Conservation (phyloP, 2,329 filamentous ascomycete genomes). For the Botrytis aclada region DNA sequence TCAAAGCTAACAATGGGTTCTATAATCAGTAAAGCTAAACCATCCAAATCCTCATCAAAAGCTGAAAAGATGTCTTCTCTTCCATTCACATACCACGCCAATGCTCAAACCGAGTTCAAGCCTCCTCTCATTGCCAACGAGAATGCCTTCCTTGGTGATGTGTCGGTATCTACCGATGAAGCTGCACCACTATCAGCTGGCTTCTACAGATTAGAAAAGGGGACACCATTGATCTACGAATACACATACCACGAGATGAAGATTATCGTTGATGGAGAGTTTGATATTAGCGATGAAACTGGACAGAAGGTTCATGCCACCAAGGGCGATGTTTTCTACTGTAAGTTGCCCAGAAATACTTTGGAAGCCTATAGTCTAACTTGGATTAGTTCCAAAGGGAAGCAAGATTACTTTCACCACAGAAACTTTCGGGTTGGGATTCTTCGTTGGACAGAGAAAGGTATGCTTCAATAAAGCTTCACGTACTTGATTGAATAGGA, state of each 20-base stretch:
- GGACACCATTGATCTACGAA: conserved; percentile 59
- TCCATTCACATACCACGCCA: conserved; percentile 45
- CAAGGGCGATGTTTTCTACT: conserved; percentile 62
- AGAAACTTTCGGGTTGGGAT: conserved; percentile 37
- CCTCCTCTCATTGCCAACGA: conserved; percentile 61
- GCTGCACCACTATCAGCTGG: conserved; percentile 55
- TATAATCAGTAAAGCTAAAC: conserved; percentile 36
- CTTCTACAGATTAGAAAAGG: conserved; percentile 61
- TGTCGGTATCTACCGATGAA: conserved; percentile 46
- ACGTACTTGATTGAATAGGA: neutral
- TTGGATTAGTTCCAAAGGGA: conserved; percentile 36
- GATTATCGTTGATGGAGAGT: conserved; percentile 61
- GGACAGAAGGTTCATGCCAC: conserved; percentile 54
- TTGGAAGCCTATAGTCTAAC: conserved; percentile 17
- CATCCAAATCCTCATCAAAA: conserved; percentile 20
- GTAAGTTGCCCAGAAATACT: conserved; percentile 25
- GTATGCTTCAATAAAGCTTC: conserved; percentile 22
- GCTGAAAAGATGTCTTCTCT: conserved; percentile 28
- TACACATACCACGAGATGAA: conserved; percentile 68
- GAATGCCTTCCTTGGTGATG: conserved; percentile 60
- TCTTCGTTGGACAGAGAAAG: conserved; percentile 39
- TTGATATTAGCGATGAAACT: conserved; percentile 58
- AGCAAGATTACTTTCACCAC: conserved; percentile 39
- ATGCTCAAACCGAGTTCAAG: conserved; percentile 55
- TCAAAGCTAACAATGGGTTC: conserved; percentile 35